Percentiles rank a stretch among this genome's conserved stretches.
Conservation (phyloP, 768 basidiomycete species). For the Suillus discolor region DNA sequence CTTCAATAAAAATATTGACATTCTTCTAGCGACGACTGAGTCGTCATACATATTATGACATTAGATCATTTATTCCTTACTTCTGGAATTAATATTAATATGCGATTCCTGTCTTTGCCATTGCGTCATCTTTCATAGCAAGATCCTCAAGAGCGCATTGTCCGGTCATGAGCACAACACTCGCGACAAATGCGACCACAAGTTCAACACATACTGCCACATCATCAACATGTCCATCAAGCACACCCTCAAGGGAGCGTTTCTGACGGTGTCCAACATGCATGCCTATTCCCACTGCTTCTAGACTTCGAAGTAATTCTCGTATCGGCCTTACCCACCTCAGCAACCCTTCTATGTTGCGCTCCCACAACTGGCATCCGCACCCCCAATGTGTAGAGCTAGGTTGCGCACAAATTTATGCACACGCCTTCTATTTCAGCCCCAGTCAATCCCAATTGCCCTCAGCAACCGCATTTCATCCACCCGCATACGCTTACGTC, state of each 20-base stretch:
- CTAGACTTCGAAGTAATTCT: background rate
- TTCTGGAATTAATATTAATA: background rate
- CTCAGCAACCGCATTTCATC: background rate
- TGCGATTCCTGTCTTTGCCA: background rate
- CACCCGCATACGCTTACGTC: background rate
- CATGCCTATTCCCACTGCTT: background rate
- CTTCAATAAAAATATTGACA: background rate
- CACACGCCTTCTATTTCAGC: background rate
- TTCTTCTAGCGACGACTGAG: conserved; percentile 11
- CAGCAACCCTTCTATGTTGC: background rate
- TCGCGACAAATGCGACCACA: conserved; percentile 2
- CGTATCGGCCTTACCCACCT: background rate
- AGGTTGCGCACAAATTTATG: background rate
- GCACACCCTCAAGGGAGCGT: background rate
- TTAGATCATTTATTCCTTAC: background rate
- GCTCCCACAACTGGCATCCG: background rate
- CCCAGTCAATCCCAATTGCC: background rate
- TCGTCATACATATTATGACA: background rate
- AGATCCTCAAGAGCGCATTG: too few species aligned
- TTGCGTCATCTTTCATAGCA: too few species aligned
- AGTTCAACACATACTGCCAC: background rate
- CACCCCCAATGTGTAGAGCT: background rate
- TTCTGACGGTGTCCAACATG: background rate
- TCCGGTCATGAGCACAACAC: background rate
- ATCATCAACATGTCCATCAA: conserved; percentile 7